Evolutionary conservation across 306 rosid genomes (phyloP).

Genomic region (Psophocarpus tetragonolobus): DNA sequence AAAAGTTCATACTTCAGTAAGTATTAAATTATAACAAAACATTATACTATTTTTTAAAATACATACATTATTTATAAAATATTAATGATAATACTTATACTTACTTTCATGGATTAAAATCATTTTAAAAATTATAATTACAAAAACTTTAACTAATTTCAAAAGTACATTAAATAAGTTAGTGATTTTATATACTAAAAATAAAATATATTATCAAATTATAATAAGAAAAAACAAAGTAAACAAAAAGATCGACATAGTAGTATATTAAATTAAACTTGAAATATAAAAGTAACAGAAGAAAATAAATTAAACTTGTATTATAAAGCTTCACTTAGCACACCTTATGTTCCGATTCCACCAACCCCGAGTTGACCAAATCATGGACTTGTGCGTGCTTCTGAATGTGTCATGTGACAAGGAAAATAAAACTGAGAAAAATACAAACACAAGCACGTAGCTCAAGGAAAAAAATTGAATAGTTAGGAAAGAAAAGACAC

Average conservation of each 20-base stretch:
- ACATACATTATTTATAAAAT: not conserved
- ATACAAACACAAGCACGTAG: conserved; percentile 11
- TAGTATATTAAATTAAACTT: not conserved
- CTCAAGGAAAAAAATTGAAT: not conserved
- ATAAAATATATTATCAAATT: not conserved
- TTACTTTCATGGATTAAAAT: not conserved
- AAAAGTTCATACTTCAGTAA: not conserved
- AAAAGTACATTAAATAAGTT: not conserved
- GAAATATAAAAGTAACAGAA: not conserved
- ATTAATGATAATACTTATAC: not conserved
- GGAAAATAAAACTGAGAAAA: not conserved
- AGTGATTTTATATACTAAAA: not conserved
- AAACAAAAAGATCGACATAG: not conserved
- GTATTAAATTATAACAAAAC: not conserved
- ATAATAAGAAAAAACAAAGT: not conserved
- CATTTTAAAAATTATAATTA: not conserved
- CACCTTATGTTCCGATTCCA: not conserved
- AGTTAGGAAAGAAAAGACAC: not conserved
- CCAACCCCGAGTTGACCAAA: conserved; percentile 26
- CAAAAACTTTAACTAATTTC: not conserved
- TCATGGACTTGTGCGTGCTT: conserved; percentile 10
- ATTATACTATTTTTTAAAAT: not conserved
- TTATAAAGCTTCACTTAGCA: not conserved
- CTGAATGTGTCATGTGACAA: conserved; percentile 35
- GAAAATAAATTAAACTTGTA: not conserved